These are phyloP conservation scores for Suillus variegatus DNA, from an alignment of 768 basidiomycete species.

Conservation along the genomic window DNA sequence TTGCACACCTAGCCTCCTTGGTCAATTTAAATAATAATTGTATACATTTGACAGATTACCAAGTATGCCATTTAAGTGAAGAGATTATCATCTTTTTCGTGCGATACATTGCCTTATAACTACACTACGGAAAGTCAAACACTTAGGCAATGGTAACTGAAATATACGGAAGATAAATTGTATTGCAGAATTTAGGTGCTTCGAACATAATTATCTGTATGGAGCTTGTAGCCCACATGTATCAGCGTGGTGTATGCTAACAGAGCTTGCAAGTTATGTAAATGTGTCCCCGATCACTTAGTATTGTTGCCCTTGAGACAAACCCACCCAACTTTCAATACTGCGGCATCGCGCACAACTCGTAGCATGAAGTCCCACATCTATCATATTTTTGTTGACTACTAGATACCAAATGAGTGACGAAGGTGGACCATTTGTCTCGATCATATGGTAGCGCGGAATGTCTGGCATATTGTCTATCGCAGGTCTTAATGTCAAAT, in stretches of 20 bases:
- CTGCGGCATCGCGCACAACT: neutral
- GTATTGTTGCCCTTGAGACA: neutral
- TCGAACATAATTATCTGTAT: neutral
- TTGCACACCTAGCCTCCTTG: neutral
- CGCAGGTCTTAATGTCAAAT: too few species aligned
- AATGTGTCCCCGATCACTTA: neutral
- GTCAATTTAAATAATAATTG: neutral
- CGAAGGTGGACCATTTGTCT: neutral
- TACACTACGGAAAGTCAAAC: neutral
- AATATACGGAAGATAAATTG: neutral
- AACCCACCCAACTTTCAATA: neutral
- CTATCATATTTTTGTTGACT: neutral
- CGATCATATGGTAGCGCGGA: neutral
- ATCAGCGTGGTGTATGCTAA: neutral
- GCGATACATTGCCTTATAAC: too few species aligned
- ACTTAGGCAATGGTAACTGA: neutral
- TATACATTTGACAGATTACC: neutral
- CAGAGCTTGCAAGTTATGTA: neutral
- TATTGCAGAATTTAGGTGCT: neutral
- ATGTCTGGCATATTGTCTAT: neutral
- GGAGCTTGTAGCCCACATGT: neutral
- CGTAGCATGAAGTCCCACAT: neutral
- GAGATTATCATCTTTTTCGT: neutral
- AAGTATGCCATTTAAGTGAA: neutral
- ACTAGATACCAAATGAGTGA: neutral